A percentile compares a stretch with the other conserved stretches of the same genome.
Evolutionary conservation across 2,329 filamentous ascomycete species (phyloP).

Genomic region (Tolypocladium album): DNA sequence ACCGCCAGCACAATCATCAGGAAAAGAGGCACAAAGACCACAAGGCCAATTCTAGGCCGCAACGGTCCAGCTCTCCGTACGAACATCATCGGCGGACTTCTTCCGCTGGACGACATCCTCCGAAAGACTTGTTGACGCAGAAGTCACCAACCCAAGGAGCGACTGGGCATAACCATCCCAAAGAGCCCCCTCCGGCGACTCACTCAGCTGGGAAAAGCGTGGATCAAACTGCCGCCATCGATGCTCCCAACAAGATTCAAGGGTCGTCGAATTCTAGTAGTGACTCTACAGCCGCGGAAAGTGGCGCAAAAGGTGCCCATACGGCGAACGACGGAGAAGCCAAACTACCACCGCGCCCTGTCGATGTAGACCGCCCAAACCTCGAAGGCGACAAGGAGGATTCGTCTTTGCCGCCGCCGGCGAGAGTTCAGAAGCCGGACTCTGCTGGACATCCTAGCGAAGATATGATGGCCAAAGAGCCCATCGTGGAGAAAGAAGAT

Average conservation of each 20-base stretch:
- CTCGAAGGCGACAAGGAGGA: not conserved
- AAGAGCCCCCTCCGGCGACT: not conserved
- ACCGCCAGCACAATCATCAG: conserved; percentile 18
- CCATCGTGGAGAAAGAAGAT: not conserved
- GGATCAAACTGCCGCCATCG: not conserved
- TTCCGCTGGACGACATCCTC: not conserved
- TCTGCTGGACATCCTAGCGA: not conserved
- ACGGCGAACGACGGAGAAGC: not conserved
- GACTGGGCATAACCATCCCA: not conserved
- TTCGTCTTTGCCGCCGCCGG: not conserved
- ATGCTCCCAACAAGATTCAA: not conserved
- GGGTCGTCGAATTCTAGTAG: not conserved
- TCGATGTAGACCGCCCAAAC: not conserved
- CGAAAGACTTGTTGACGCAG: not conserved
- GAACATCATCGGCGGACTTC: not conserved
- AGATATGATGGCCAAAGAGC: not conserved
- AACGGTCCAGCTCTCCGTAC: not conserved
- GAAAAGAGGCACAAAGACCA: conserved; percentile 16
- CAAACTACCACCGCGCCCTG: not conserved
- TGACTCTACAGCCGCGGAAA: not conserved
- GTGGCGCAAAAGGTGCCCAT: not conserved
- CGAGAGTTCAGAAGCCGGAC: no score
- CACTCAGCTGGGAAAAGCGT: not conserved
- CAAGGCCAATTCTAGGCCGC: conserved; percentile 3
- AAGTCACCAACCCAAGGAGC: not conserved